Percentiles rank a stretch among this genome's conserved stretches.
phyloP scores from a whole-genome alignment of 2,329 filamentous ascomycete species.

The Didymella exigua region DNA sequence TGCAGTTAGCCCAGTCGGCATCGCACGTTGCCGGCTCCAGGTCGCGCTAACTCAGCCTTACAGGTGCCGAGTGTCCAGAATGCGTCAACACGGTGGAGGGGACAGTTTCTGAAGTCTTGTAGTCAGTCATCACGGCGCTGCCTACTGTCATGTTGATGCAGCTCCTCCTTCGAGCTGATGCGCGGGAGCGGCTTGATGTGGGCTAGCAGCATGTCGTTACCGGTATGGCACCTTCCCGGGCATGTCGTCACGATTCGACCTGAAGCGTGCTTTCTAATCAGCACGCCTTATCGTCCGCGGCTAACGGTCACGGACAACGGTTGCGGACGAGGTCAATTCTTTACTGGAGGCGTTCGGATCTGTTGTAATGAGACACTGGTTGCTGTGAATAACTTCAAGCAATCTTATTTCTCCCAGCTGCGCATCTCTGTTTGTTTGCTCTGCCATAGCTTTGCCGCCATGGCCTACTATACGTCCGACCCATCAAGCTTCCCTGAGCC shows the following conservation, averaged over 20 bases:
- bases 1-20: slow-evolving; percentile 1
- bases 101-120: background rate
- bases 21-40: slow-evolving; percentile 7
- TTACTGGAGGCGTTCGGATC: background rate
- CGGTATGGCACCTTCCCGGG: background rate
- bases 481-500: slow-evolving; percentile 56
- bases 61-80: background rate
- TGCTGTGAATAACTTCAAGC: too few species aligned
- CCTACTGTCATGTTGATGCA: background rate
- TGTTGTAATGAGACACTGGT: background rate
- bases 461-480: slow-evolving; percentile 34
- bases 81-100: background rate
- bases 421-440: too few species aligned
- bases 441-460: slow-evolving; percentile 14
- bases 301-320: slow-evolving; percentile 7
- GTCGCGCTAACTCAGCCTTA: slow-evolving; percentile 12
- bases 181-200: slow-evolving; percentile 4
- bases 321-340: slow-evolving; percentile 4
- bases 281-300: slow-evolving; percentile 28
- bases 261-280: slow-evolving; percentile 33
- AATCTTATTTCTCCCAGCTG: too few species aligned
- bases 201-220: slow-evolving; percentile 19
- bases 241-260: slow-evolving; percentile 27
- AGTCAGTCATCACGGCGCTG: background rate
- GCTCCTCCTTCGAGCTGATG: slow-evolving; percentile 4